Evolutionary conservation across 1,284 basidiomycete genomes (phyloP), one percentile per base, ranked within the genome.

Genomic region (Cerioporus squamosus): DNA sequence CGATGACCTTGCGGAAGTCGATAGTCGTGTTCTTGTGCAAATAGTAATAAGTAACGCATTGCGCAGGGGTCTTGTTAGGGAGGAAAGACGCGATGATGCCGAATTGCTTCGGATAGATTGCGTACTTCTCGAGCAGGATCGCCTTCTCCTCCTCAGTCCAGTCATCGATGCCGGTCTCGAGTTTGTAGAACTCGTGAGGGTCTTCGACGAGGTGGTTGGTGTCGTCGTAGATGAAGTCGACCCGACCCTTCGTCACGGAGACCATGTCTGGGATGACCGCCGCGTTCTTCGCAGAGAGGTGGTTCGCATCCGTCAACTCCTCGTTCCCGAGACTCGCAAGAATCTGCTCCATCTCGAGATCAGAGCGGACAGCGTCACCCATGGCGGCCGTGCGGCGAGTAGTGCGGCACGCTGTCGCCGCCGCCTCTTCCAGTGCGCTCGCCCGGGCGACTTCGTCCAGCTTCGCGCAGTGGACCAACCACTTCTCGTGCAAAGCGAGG

Each of bases 331-430:
- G 79, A 68, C 90, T 95, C 12, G 94, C 94, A 55, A 98, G 89
- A 70, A 98, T 96, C 75, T 96, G 95, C 69, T 98, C 93, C 85
- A 98, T 96, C 79, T 98, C 97, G 56, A 97, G 84, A 73, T 98
- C 97, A 18, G 95, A 95, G 2, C 94, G 87, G 12, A 97, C 95
- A 7, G 93, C 90, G 73, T 98, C 96, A 22, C 94, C 94, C 61
- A 94, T 81, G 1, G 88, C 86, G 42, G 87, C 81, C 14, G 87
- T 85, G 31, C 91, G 85, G 36, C 91, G 82, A n/a, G 90, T 93
- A 31, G 88, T 87, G 48, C 91, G 79, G 2, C 84, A 82, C 47
- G 86, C 81, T 33, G 80, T 75, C 3, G 79, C 71, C 42, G 87
- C 79, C 2, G 78, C 74, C 55, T 81, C 81, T 23, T 80, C 75